Evolutionary conservation across 805 yeast species (phyloP).

Genomic region (Metschnikowia vanudenii): DNA sequence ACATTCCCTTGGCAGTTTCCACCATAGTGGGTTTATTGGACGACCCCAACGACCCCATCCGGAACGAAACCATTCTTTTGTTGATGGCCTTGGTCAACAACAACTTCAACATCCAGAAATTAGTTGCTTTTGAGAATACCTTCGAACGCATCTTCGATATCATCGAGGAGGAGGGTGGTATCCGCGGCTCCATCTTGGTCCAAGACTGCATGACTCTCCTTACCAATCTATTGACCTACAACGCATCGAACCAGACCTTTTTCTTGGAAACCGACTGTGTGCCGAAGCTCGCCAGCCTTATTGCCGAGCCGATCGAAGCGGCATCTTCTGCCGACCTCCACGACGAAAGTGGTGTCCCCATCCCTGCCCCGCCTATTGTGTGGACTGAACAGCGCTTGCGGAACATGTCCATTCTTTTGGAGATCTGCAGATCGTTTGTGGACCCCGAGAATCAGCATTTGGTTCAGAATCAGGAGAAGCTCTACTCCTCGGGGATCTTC

Average conservation of each 20-base stretch:
- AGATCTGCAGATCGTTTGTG: slow-evolving; percentile 70
- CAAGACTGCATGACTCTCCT: slow-evolving; percentile 83
- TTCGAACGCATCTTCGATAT: slow-evolving; percentile 81
- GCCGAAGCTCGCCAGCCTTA: slow-evolving; percentile 57
- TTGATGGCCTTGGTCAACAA: slow-evolving; percentile 79
- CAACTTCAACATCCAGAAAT: slow-evolving; percentile 81
- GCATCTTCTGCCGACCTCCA: slow-evolving; percentile 18
- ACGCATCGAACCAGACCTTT: slow-evolving; percentile 84
- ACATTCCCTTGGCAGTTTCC: slow-evolving; percentile 77
- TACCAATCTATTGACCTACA: slow-evolving; percentile 70
- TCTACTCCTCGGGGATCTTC: slow-evolving; percentile 62
- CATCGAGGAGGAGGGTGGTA: slow-evolving; percentile 83
- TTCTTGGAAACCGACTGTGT: slow-evolving; percentile 85
- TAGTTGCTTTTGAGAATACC: slow-evolving; percentile 92
- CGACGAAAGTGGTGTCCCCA: slow-evolving; percentile 20
- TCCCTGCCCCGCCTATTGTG: slow-evolving; percentile 40
- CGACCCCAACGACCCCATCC: slow-evolving; percentile 67
- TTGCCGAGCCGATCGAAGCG: slow-evolving; percentile 58
- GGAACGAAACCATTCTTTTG: slow-evolving; percentile 85
- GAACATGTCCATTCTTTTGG: slow-evolving; percentile 66
- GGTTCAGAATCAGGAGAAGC: slow-evolving; percentile 54
- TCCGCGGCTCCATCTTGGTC: slow-evolving; percentile 84
- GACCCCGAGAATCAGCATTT: slow-evolving; percentile 68
- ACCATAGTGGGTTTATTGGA: slow-evolving; percentile 57
- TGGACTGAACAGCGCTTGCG: slow-evolving; percentile 78